A percentile compares a stretch with the other conserved stretches of the same genome.
Conservation (phyloP, 495 filamentous ascomycete genomes). For the Annulohypoxylon nitens region DNA sequence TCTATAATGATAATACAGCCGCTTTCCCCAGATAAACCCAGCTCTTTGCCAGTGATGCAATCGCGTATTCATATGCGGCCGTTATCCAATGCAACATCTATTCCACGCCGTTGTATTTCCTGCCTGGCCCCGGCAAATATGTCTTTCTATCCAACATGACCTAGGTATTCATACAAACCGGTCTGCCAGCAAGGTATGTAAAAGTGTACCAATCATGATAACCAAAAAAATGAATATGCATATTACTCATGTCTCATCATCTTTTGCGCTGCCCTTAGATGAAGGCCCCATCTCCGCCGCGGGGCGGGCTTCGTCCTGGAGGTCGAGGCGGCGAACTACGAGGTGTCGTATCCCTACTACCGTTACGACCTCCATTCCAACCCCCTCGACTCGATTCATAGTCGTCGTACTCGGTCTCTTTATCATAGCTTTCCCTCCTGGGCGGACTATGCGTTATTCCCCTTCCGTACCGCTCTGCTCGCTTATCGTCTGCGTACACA, state of each 20-base stretch:
- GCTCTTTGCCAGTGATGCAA: constrained; percentile 29
- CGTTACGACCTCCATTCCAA: constrained; percentile 42
- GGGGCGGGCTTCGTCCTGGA: constrained; percentile 39
- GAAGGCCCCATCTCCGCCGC: constrained; percentile 46
- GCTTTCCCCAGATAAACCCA: constrained; percentile 18
- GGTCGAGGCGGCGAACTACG: constrained; percentile 42
- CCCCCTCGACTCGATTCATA: constrained; percentile 43
- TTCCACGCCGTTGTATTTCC: constrained; percentile 15
- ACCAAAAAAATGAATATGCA: constrained; percentile 49
- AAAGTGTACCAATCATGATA: constrained; percentile 25
- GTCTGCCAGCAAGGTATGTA: constrained; percentile 27
- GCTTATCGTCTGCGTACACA: constrained; percentile 54
- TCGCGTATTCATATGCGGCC: constrained; percentile 36
- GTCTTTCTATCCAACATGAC: constrained; percentile 17
- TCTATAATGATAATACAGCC: constrained; percentile 39
- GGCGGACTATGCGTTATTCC: constrained; percentile 56
- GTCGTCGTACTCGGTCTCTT: constrained; percentile 31
- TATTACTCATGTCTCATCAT: constrained; percentile 50
- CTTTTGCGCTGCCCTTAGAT: constrained; percentile 30
- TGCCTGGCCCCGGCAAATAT: constrained; percentile 5
- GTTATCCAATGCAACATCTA: constrained; percentile 22
- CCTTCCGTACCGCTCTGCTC: constrained; percentile 53
- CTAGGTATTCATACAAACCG: constrained; percentile 33
- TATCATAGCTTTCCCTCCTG: constrained; percentile 40
- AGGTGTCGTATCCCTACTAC: constrained; percentile 38